Percentiles rank a stretch among this genome's conserved stretches.
Evolutionary conservation across 371 early-diverging fungal species (phyloP).

Genomic region (Entomophthora muscae): DNA sequence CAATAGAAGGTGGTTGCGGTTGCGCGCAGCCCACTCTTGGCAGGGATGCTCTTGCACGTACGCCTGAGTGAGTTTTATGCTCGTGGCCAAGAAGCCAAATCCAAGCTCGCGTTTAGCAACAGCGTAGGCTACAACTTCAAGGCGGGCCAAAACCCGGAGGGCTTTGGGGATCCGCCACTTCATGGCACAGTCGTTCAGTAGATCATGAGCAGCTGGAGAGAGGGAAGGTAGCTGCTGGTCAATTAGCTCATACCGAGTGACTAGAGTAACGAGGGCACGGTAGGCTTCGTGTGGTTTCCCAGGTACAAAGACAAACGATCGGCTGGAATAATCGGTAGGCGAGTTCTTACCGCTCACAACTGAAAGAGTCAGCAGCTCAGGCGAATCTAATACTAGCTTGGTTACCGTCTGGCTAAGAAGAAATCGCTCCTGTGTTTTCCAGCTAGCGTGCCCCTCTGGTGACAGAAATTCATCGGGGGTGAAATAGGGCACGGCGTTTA

Average conservation of each 20-base stretch:
- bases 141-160: not conserved
- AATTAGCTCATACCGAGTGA: too few species aligned
- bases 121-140: not conserved
- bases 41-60: not conserved
- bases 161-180: not conserved
- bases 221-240: too few species aligned
- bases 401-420: not conserved
- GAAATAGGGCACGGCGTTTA: not conserved
- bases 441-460: not conserved
- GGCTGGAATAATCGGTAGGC: not conserved
- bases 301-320: not conserved
- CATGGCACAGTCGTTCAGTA: conserved; percentile 2
- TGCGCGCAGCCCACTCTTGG: not conserved
- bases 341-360: not conserved
- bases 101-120: not conserved
- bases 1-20: not conserved
- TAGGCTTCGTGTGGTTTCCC: conserved; percentile 1
- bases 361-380: not conserved
- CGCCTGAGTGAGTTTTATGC: not conserved
- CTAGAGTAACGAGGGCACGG: too few species aligned
- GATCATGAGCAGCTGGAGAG: not conserved
- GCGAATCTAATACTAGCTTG: not conserved
- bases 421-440: not conserved
- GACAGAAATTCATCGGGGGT: not conserved
- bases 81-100: not conserved